Evolutionary conservation across 1,284 basidiomycete species (phyloP).

Genomic region (Taiwanofungus camphoratus): DNA sequence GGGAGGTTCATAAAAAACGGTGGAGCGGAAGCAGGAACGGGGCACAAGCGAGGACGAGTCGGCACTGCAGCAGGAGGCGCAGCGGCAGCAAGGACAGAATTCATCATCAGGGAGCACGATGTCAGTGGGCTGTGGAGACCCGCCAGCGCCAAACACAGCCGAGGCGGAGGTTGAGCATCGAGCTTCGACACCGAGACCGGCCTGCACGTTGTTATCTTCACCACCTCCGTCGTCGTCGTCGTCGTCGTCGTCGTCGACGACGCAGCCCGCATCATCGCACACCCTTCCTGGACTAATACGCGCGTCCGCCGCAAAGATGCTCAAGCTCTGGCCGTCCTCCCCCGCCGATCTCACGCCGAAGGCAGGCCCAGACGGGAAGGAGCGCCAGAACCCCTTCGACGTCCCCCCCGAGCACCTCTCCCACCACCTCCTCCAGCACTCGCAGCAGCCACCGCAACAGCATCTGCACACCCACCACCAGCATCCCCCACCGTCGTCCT

Average conservation of each 20-base stretch:
- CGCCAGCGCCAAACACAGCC: neutral
- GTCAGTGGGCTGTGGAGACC: neutral
- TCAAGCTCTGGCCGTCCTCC: slow-evolving; percentile 62
- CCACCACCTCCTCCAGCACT: no score
- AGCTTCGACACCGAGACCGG: neutral
- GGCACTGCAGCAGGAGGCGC: no score
- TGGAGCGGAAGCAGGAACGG: no score
- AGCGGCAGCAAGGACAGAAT: neutral
- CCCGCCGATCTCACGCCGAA: slow-evolving; percentile 73
- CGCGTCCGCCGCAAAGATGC: slow-evolving; percentile 35
- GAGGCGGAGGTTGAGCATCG: neutral
- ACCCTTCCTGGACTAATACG: neutral
- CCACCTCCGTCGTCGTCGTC: slow-evolving; percentile 8
- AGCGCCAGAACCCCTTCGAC: slow-evolving; percentile 71
- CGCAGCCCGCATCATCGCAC: neutral
- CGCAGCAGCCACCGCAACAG: slow-evolving; percentile 14
- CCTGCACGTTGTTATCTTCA: slow-evolving; percentile 7
- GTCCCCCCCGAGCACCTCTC: slow-evolving; percentile 19
- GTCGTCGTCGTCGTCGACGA: slow-evolving; percentile 9
- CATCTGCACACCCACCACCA: slow-evolving; percentile 8
- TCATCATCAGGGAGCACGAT: neutral
- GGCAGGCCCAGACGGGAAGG: slow-evolving; percentile 44
- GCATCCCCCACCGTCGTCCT: slow-evolving; percentile 15
- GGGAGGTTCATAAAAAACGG: no score
- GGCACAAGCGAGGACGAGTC: no score